Conservation (phyloP, 805 yeast species). For the Babjeviella inositovora region DNA sequence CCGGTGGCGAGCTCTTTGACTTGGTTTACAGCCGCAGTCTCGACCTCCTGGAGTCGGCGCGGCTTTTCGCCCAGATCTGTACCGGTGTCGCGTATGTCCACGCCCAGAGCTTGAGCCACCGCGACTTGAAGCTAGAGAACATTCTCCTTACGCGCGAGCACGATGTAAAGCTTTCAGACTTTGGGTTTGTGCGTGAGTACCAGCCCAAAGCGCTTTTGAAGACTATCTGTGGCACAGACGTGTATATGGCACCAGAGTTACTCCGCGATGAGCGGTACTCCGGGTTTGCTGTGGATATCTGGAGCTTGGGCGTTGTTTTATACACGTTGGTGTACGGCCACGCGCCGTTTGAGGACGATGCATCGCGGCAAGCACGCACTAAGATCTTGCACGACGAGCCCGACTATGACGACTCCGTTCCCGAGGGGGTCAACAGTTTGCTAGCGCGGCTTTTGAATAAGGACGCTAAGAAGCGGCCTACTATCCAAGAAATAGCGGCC, state of each 20-base stretch:
- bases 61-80: constrained; percentile 30
- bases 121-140: constrained; percentile 78
- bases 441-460: constrained; percentile 43
- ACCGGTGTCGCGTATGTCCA: constrained; percentile 65
- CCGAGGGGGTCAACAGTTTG: constrained; percentile 31
- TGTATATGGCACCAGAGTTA: constrained; percentile 94
- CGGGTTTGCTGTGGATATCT: constrained; percentile 72
- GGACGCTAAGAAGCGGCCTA: constrained; percentile 49
- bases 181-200: constrained; percentile 82
- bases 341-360: constrained; percentile 87
- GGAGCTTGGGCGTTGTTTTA: constrained; percentile 85
- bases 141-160: constrained; percentile 41
- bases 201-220: constrained; percentile 39
- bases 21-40: too few species aligned
- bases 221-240: constrained; percentile 88
- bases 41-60: constrained; percentile 12
- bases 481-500: constrained; percentile 17
- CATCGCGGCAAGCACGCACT: constrained; percentile 43
- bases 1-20: constrained; percentile 64
- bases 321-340: constrained; percentile 75
- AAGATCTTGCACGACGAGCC: constrained; percentile 59
- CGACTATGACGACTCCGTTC: constrained; percentile 24
- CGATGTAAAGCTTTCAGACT: constrained; percentile 71
- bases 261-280: constrained; percentile 51
- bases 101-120: constrained; percentile 59